Base-by-base conservation (phyloP, 139 green algal species). In the Micractinium conductrix region DNA sequence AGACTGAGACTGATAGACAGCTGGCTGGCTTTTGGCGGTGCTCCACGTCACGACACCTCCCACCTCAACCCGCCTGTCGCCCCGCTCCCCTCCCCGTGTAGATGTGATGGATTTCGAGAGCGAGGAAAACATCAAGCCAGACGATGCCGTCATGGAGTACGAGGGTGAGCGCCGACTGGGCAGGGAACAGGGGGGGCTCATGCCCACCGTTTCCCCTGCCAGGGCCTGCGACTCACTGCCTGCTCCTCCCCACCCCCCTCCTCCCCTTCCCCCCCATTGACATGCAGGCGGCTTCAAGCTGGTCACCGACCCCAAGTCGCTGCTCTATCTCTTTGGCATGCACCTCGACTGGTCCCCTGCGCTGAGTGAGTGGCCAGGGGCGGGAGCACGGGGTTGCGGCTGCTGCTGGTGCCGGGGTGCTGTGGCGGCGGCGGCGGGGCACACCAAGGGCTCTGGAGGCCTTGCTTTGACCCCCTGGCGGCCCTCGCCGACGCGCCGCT, bases 271-370 rank as follows among this genome's bases (percentile, higher is more conserved):
- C n/a, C n/a, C n/a, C n/a, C n/a, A n/a, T n/a, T n/a, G n/a, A n/a
- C n/a, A n/a, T n/a, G n/a, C 58, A 2, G 73, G 48, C 37, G 75
- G 75, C 48, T 82, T 91, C 40, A 78, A 74, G 45, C 84, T 97
- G 37, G 94, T 97, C 17, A 94, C 92, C 65, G 95, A 99, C 87
- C 89, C 94, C 72, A 99, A 99, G 85, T 92, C 78, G 3, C 88
- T 99, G 73, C 90, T 99, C 30, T 99, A 98, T 71, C 88, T 99
- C 21, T 99, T 98, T 87, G 96, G 96, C 45, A 94, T 98, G 93
- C 70, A 90, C 22, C 87, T 99, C 53, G 96, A 98, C 84, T 98
- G 95, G 87, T 92, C 42, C 42, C 14, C 24, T 1, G 78, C 62
- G 16, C 44, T 83, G 44, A 33, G 76, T 73, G 38, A 45, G 45